phyloP scores from a whole-genome alignment of 768 basidiomycete genomes.

The Polyporus arcularius region DNA sequence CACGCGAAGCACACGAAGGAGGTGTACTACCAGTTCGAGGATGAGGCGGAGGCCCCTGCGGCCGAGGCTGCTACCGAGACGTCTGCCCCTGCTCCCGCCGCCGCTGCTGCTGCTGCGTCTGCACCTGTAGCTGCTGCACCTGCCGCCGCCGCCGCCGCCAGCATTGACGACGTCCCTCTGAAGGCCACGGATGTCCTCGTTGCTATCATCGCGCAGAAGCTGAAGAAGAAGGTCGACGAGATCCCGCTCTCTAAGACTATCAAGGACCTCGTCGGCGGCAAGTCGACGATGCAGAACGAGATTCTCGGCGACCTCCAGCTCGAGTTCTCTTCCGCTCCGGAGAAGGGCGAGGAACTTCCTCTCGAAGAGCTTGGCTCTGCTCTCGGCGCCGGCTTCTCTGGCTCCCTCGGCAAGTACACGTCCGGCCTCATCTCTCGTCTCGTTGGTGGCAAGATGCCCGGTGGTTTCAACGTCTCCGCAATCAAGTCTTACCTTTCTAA shows the following conservation, averaged over 20 bases:
- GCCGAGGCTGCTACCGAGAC: constrained; percentile 37
- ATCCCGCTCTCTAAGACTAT: constrained; percentile 91
- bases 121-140: constrained; percentile 51
- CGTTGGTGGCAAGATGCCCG: constrained; percentile 96
- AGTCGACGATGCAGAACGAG: constrained; percentile 98
- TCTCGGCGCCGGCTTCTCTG: constrained; percentile 76
- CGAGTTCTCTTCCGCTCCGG: constrained; percentile 93
- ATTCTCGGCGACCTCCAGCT: constrained; percentile 95
- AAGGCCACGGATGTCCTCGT: constrained; percentile 88
- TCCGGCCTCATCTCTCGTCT: constrained; percentile 88
- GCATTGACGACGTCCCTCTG: constrained; percentile 88
- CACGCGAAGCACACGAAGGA: constrained; percentile 96
- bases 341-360: constrained; percentile 97
- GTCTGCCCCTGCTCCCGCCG: constrained; percentile 40
- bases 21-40: constrained; percentile 97
- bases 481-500: constrained; percentile 90
- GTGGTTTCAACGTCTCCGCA: constrained; percentile 93
- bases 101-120: constrained; percentile 43
- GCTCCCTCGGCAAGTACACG: constrained; percentile 92
- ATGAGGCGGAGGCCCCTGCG: constrained; percentile 57
- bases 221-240: constrained; percentile 93
- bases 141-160: constrained; percentile 63
- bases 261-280: constrained; percentile 98
- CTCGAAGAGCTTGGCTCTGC: constrained; percentile 94
- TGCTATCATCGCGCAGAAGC: constrained; percentile 92